Evolutionary conservation across 148 eudicot genomes (phyloP).

Genomic region (Suaeda aralocaspica): DNA sequence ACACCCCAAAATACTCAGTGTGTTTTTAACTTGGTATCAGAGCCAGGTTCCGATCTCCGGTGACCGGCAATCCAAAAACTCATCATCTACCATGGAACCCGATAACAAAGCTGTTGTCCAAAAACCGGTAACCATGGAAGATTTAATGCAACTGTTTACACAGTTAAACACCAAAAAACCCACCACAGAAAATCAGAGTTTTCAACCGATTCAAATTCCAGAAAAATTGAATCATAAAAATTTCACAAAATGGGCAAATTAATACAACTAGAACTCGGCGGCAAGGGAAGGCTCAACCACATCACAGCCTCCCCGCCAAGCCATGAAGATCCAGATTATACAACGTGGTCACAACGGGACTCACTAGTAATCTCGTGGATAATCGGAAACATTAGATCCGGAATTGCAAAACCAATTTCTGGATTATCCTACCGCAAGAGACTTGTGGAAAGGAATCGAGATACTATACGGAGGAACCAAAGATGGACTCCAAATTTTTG

Average conservation of each 20-base stretch:
- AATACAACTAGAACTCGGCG: no score
- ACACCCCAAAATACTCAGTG: no score
- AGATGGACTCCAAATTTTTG: not conserved
- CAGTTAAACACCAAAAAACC: not conserved
- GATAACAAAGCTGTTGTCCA: not conserved
- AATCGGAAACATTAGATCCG: not conserved
- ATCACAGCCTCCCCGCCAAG: no score
- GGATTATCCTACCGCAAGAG: no score
- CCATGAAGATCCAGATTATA: not conserved
- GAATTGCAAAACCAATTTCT: not conserved
- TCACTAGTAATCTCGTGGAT: not conserved
- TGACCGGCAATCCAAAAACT: no score
- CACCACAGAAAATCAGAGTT: not conserved
- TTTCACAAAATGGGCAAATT: not conserved
- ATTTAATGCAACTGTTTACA: not conserved
- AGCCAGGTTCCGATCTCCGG: no score
- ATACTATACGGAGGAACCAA: not conserved
- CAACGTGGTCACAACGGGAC: not conserved
- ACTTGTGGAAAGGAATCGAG: no score
- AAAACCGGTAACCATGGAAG: not conserved
- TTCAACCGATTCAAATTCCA: not conserved
- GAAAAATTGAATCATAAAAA: not conserved
- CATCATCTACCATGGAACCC: not conserved
- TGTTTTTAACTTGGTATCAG: no score
- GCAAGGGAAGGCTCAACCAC: no score